A percentile compares a stretch with the other conserved stretches of the same genome.
phyloP scores from a whole-genome alignment of 192 early-diverging fungal species.

The Funneliformis geosporum region DNA sequence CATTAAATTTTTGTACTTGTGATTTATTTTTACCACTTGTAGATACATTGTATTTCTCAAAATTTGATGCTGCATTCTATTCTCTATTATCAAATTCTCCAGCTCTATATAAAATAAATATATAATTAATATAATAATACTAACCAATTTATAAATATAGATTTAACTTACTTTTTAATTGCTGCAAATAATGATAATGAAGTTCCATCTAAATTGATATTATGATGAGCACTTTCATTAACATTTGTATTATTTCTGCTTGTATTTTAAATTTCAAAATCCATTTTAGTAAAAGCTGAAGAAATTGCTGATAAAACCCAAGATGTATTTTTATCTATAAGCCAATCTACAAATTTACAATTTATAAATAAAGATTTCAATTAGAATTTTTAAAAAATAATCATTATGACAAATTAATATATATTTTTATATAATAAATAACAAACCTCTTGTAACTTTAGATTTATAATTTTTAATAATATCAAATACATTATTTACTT shows the following conservation, averaged over 20 bases:
- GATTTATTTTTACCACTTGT: neutral
- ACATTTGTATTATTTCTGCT: neutral
- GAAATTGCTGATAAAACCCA: neutral
- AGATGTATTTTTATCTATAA: neutral
- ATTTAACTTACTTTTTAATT: too few relatives aligned
- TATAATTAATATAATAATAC: too few relatives aligned
- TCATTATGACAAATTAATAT: neutral
- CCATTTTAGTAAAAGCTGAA: neutral
- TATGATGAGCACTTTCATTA: neutral
- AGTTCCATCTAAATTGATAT: neutral
- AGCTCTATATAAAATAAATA: neutral
- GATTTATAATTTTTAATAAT: neutral
- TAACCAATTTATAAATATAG: too few relatives aligned
- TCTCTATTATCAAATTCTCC: neutral
- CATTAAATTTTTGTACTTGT: neutral
- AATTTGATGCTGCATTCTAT: neutral
- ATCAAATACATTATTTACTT: neutral
- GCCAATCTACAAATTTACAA: neutral
- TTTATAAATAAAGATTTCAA: neutral
- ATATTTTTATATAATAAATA: neutral
- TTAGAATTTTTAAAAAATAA: too few relatives aligned
- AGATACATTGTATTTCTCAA: neutral
- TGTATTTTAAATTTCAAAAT: neutral
- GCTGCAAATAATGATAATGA: too few relatives aligned
- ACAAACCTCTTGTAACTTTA: neutral